Percentiles rank a stretch among this genome's conserved stretches.
These are phyloP conservation scores for Alternaria conjuncta DNA, from an alignment of 2,329 filamentous ascomycete genomes.

Conservation along the genomic window DNA sequence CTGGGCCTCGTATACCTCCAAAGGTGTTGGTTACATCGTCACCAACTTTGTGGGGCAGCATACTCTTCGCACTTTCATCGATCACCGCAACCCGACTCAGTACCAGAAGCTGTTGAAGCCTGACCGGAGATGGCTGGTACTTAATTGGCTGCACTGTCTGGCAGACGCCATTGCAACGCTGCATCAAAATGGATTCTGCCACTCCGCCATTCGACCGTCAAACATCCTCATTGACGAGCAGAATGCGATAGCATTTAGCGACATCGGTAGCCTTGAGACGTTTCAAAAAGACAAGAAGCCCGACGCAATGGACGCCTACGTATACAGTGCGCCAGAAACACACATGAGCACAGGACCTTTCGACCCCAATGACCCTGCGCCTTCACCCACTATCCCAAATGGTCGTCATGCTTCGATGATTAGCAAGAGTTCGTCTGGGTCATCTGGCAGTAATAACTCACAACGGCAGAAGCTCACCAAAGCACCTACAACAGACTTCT, in stretches of 20 bases:
- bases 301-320: conserved; percentile 73
- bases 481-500: conserved; percentile 41
- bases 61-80: conserved; percentile 71
- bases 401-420: conserved; percentile 39
- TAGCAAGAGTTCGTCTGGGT: conserved; percentile 47
- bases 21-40: conserved; percentile 68
- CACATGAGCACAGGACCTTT: conserved; percentile 39
- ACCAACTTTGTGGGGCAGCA: conserved; percentile 71
- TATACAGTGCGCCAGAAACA: conserved; percentile 73
- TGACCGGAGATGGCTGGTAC: conserved; percentile 64
- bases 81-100: conserved; percentile 64
- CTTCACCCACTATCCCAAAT: conserved; percentile 21
- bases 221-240: conserved; percentile 71
- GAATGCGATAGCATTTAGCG: conserved; percentile 71
- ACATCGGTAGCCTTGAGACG: conserved; percentile 58
- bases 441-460: conserved; percentile 40
- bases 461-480: conserved; percentile 45
- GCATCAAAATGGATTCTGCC: conserved; percentile 68
- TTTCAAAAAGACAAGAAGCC: conserved; percentile 60
- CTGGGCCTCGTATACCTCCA: conserved; percentile 73
- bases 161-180: conserved; percentile 71
- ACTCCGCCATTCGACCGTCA: conserved; percentile 73
- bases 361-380: conserved; percentile 16
- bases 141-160: conserved; percentile 79
- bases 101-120: conserved; percentile 68